Percentiles rank a stretch among this genome's conserved stretches.
These are phyloP conservation scores for Pholiota adiposa DNA, from an alignment of 1,284 basidiomycete species.

Conservation along the genomic window DNA sequence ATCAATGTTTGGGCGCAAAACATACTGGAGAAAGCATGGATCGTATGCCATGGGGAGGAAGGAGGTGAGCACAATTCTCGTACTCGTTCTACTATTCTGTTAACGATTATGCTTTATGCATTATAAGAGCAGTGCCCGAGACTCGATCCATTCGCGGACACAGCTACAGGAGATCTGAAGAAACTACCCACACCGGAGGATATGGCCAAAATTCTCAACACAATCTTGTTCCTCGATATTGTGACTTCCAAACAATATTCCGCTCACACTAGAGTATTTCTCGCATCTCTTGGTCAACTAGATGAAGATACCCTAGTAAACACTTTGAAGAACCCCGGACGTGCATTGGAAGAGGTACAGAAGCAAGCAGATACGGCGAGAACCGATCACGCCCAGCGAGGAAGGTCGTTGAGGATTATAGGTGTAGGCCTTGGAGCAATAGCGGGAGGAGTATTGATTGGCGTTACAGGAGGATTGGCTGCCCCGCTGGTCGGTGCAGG, in stretches of 20 bases:
- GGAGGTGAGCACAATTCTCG: slow-evolving; percentile 34
- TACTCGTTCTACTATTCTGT: background rate
- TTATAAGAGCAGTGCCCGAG: slow-evolving; percentile 42
- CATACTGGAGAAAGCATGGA: slow-evolving; percentile 49
- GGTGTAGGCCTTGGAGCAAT: slow-evolving; percentile 60
- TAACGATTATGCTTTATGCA: background rate
- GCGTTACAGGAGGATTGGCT: slow-evolving; percentile 59
- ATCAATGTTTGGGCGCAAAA: slow-evolving; percentile 52
- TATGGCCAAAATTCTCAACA: slow-evolving; percentile 46
- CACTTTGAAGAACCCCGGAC: slow-evolving; percentile 53
- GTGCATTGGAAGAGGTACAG: slow-evolving; percentile 49
- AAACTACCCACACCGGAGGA: slow-evolving; percentile 40
- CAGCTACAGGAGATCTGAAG: slow-evolving; percentile 44
- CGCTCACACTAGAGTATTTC: slow-evolving; percentile 54
- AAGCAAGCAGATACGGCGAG: slow-evolving; percentile 45
- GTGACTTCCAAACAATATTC: slow-evolving; percentile 55
- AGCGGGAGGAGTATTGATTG: slow-evolving; percentile 59
- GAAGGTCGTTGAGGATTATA: slow-evolving; percentile 45
- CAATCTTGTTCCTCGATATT: slow-evolving; percentile 55
- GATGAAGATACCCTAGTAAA: slow-evolving; percentile 51
- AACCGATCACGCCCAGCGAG: slow-evolving; percentile 45
- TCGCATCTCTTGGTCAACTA: slow-evolving; percentile 42
- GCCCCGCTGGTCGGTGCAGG: slow-evolving; percentile 64
- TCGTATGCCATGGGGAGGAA: slow-evolving; percentile 50
- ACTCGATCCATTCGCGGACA: slow-evolving; percentile 47